A percentile compares a stretch with the other conserved stretches of the same genome.
phyloP scores from a whole-genome alignment of 345 rosid genomes.

The Acer yangbiense region DNA sequence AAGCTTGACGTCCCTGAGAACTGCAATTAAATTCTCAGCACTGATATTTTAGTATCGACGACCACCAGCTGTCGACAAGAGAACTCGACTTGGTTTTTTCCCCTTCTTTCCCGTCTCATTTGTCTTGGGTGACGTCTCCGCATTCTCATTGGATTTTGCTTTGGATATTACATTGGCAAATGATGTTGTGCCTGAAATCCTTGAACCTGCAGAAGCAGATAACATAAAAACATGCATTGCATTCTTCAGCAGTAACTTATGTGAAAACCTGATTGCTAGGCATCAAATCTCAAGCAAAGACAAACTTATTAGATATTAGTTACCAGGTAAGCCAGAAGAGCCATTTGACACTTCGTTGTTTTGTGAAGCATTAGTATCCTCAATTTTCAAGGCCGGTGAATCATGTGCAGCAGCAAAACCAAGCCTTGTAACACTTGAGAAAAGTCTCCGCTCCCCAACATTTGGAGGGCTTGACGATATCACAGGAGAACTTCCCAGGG shows the following conservation, averaged over 20 bases:
- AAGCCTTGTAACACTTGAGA: conserved; percentile 81
- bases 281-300: not conserved
- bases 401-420: conserved; percentile 94
- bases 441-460: conserved; percentile 64
- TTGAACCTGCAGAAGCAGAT: conserved; percentile 42
- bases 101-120: conserved; percentile 78
- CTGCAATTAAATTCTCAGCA: not conserved
- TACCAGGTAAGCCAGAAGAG: conserved; percentile 45
- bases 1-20: not conserved
- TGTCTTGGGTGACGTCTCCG: conserved; percentile 31
- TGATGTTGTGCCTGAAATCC: conserved; percentile 55
- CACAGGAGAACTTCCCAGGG: conserved; percentile 61
- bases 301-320: not conserved
- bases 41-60: conserved; percentile 61
- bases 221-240: not conserved
- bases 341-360: conserved; percentile 36
- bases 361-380: conserved; percentile 41
- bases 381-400: conserved; percentile 77
- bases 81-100: conserved; percentile 70
- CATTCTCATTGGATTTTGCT: conserved; percentile 43
- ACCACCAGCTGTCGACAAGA: conserved; percentile 80
- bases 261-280: not conserved
- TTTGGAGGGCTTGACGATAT: conserved; percentile 69
- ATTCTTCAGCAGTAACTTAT: too few relatives aligned
- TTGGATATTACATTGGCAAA: conserved; percentile 78